A percentile compares a stretch with the other conserved stretches of the same genome.
Conservation (phyloP, 1,284 basidiomycete genomes). For the Leucoagaricus sp. region DNA sequence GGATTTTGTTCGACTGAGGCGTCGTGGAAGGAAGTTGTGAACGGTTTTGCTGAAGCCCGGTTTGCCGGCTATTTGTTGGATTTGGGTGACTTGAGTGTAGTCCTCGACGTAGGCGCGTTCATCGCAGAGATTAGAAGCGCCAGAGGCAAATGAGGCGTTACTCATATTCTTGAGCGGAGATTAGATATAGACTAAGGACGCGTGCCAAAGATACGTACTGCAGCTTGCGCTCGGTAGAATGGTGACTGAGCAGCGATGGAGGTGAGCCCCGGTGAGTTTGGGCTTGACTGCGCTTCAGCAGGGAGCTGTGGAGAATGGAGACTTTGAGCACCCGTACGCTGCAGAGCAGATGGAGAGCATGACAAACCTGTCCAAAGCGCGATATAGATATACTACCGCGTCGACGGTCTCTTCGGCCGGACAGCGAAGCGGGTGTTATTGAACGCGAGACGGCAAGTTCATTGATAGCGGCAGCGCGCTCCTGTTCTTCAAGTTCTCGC, state of each 20-base stretch:
- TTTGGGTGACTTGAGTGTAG: slow-evolving; percentile 53
- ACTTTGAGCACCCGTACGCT: neutral
- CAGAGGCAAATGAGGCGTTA: slow-evolving; percentile 53
- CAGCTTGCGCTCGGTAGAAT: slow-evolving; percentile 52
- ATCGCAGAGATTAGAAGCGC: slow-evolving; percentile 36
- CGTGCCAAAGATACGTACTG: slow-evolving; percentile 33
- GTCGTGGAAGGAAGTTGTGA: slow-evolving; percentile 52
- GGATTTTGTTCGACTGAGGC: slow-evolving; percentile 52
- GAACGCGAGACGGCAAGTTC: slow-evolving; percentile 16
- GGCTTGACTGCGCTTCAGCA: slow-evolving; percentile 23
- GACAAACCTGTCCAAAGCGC: slow-evolving; percentile 53
- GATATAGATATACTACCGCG: slow-evolving; percentile 53
- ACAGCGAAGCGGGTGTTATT: slow-evolving; percentile 14
- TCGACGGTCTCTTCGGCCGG: slow-evolving; percentile 34
- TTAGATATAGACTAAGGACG: slow-evolving; percentile 3
- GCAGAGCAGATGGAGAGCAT: neutral
- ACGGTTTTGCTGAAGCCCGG: slow-evolving; percentile 41
- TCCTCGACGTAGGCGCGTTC: slow-evolving; percentile 43
- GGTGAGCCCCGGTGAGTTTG: slow-evolving; percentile 33
- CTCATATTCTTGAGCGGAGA: slow-evolving; percentile 42
- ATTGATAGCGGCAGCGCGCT: slow-evolving; percentile 19
- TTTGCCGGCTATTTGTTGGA: slow-evolving; percentile 54
- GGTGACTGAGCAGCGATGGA: slow-evolving; percentile 42
- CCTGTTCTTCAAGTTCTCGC: slow-evolving; percentile 28
- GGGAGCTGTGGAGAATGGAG: slow-evolving; percentile 12